Base-by-base conservation (phyloP, 768 basidiomycete genomes). In the Mycena sanguinolenta region DNA sequence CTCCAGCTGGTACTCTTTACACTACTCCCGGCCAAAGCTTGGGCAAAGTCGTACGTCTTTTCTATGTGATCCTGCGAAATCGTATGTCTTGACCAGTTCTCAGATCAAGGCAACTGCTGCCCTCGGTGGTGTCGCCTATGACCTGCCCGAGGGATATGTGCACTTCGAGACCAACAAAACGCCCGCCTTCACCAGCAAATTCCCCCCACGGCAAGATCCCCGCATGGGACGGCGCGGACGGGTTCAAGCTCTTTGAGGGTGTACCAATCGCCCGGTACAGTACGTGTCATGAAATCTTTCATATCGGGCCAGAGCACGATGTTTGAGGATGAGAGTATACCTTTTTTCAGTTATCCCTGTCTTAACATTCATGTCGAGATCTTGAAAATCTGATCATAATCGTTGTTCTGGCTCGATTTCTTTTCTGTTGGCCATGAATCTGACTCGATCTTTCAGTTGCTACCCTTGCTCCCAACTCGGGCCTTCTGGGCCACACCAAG, bases 151-250 rank as follows among this genome's bases (percentile, higher is more conserved):
- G 23, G 76, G 73, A 64, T 93, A 92, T 79, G 84, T 83, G 63
- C 90, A 92, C 79, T 82, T 79, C 68, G 85, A 90, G 74, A 87
- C 88, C 77, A 94, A 94, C 85, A 88, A 88, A 78, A 89, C 88
- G 76, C 86, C 91, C 0, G 91, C 90, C 36, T 95, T 90, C 80
- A 78, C 89, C 55, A 78, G 79, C 61, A 95, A 96, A 81, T 96
- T 95, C 82, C 89, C n/a, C 92, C 58, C 86, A 86, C 67, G 92
- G 93, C 65, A 95, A 95, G 85, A 89, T 97, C 74, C 97, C 98
- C 30, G 91, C 92, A 42, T 87, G 92, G 62, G 95, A 96, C 80
- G 84, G 87, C 53, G 81, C 84, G 17, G 89, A 95, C 79, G 95
- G 95, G 64, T 89, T 95, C 86, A 87, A 85, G 77, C 84, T 98